Evolutionary conservation across 1,284 basidiomycete species (phyloP).

Genomic region (Boletus smithii): DNA sequence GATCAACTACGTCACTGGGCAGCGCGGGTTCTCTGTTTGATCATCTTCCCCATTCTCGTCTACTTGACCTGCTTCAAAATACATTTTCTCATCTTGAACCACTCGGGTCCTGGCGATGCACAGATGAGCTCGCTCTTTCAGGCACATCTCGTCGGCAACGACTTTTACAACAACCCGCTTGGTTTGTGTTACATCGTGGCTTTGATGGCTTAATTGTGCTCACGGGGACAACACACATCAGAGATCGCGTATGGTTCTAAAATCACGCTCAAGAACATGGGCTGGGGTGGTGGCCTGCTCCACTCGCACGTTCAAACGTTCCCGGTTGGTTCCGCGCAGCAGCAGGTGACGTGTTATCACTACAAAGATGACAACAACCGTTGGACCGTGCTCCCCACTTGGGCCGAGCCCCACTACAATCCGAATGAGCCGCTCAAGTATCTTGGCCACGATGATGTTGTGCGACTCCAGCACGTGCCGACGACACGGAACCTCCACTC

Average conservation of each 20-base stretch:
- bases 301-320: constrained; percentile 97
- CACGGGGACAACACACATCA: constrained; percentile 28
- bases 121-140: constrained; percentile 99
- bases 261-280: constrained; percentile 95
- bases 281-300: constrained; percentile 93
- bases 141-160: constrained; percentile 93
- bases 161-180: constrained; percentile 85
- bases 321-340: constrained; percentile 90
- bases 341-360: constrained; percentile 99
- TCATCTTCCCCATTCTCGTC: constrained; percentile 85
- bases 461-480: constrained; percentile 79
- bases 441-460: constrained; percentile 73
- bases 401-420: constrained; percentile 71
- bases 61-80: constrained; percentile 96
- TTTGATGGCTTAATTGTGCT: background rate
- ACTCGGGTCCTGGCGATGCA: constrained; percentile 93
- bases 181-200: constrained; percentile 42
- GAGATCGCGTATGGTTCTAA: constrained; percentile 91
- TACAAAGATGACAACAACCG: constrained; percentile 99
- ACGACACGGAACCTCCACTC: constrained; percentile 94
- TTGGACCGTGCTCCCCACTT: constrained; percentile 79
- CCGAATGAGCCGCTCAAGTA: constrained; percentile 65
- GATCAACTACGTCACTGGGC: constrained; percentile 91
- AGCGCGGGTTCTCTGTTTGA: constrained; percentile 83
- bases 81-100: constrained; percentile 92